These are phyloP conservation scores for Ogataea nakhonphanomensis DNA, from an alignment of 805 yeast genomes.

Conservation along the genomic window DNA sequence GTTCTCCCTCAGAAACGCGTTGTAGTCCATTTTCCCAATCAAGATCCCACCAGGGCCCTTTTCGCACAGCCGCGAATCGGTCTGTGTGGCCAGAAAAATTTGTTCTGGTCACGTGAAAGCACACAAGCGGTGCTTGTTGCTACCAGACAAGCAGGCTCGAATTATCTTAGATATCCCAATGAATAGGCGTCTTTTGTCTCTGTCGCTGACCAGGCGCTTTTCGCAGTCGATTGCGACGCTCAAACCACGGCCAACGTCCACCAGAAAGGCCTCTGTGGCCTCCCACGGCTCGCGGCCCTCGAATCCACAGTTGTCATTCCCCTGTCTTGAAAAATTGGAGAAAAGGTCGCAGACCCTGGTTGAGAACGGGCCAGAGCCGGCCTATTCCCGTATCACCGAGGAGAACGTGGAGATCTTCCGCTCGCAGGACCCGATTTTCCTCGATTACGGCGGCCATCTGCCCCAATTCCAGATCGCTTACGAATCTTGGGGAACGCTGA, in stretches of 20 bases:
- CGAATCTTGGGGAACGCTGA: constrained; percentile 86
- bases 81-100: not conserved
- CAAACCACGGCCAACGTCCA: constrained; percentile 19
- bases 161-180: not conserved
- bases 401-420: constrained; percentile 63
- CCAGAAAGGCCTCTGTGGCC: constrained; percentile 12
- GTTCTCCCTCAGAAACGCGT: constrained; percentile 6
- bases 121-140: constrained; percentile 7
- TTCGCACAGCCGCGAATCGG: too few relatives aligned
- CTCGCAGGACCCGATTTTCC: constrained; percentile 55
- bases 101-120: constrained; percentile 18
- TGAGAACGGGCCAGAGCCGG: constrained; percentile 82
- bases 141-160: constrained; percentile 5
- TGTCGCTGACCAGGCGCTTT: constrained; percentile 7
- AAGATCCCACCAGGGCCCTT: constrained; percentile 1
- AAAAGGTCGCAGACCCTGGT: constrained; percentile 42
- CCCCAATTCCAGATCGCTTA: constrained; percentile 81
- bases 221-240: constrained; percentile 1
- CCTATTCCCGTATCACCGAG: constrained; percentile 62
- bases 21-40: constrained; percentile 11
- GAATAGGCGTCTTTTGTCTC: not conserved
- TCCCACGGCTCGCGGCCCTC: constrained; percentile 32
- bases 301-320: constrained; percentile 71
- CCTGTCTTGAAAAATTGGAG: constrained; percentile 80
- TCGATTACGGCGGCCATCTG: constrained; percentile 79